Base-by-base conservation (phyloP, 495 filamentous ascomycete genomes). In the Polyplosphaeria fusca region DNA sequence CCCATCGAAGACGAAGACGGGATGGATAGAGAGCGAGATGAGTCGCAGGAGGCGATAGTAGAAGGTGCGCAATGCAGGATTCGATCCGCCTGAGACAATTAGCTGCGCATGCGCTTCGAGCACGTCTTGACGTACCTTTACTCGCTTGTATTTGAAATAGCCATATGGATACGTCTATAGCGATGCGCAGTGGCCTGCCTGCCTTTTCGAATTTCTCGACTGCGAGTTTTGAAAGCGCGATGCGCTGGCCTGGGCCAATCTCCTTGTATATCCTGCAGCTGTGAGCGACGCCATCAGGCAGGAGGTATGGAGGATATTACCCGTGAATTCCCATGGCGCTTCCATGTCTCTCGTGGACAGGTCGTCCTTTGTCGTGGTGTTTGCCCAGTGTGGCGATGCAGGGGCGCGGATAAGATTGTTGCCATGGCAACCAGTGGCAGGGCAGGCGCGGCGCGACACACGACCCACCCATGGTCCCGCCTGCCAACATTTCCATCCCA, bases 91-190 rank as follows among this genome's bases (percentile, higher is more conserved):
- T 84, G 44, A 13, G 19, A 40, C 50, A n/a, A n/a, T n/a, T n/a
- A n/a, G n/a, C n/a, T n/a, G n/a, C n/a, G n/a, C n/a, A n/a, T n/a
- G n/a, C n/a, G n/a, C n/a, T n/a, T n/a, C n/a, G n/a, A n/a, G n/a
- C n/a, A n/a, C n/a, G n/a, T 28, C 4, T 16, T 35, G n/a, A 5
- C 20, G 2, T 64, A 79, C 79, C 91, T 70, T 86, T 81, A 16
- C 87, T 85, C 5, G 89, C 84, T 61, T 94, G 91, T 5, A 86
- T 84, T 65, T 99, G 93, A 65, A 96, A 97, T 20, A 95, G 85
- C 94, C 94, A 99, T 68, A 99, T 96, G 0, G 90, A 90, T 55
- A 93, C 86, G 68, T 99, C 94, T 46, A 99, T 88, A 18, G 94
- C 94, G 24, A 99, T 76, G 13, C 91, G 84, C 5, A 97, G 76